Conservation (phyloP, 139 green algal species). For the Auxenochlorella pyrenoidosa region DNA sequence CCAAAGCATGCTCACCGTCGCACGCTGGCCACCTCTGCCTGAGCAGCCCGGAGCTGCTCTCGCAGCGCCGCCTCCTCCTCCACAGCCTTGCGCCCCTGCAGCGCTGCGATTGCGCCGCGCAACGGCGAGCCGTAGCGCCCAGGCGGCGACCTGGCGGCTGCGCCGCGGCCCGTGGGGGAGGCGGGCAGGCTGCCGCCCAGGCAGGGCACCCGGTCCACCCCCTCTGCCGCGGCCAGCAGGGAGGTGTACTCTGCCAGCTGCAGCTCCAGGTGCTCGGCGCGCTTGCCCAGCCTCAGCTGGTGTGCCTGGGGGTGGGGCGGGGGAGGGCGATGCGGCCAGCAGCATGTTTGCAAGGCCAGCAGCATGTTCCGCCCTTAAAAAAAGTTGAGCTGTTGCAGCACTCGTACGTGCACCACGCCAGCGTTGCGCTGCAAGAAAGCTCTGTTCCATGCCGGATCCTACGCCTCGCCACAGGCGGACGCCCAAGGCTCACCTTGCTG, state of each 20-base stretch:
- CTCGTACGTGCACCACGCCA: no score
- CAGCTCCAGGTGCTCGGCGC: slow-evolving; percentile 19
- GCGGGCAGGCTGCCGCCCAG: not conserved
- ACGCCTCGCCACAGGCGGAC: no score
- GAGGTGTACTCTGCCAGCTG: slow-evolving; percentile 23
- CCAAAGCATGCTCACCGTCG: no score
- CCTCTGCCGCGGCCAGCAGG: slow-evolving; percentile 9
- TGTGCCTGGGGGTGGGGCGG: not conserved
- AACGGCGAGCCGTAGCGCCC: not conserved
- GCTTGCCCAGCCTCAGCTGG: slow-evolving; percentile 19
- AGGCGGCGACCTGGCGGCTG: not conserved
- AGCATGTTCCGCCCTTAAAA: no score
- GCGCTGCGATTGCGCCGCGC: not conserved
- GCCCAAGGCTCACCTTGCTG: not conserved
- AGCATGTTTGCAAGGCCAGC: no score
- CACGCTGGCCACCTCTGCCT: not conserved
- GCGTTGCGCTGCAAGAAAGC: no score
- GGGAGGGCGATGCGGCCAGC: not conserved
- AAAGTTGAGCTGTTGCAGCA: no score
- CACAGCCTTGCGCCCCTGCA: not conserved
- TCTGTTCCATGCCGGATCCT: no score
- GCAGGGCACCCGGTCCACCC: not conserved
- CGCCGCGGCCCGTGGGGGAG: not conserved
- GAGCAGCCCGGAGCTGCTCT: not conserved
- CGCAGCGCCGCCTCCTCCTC: slow-evolving; percentile 15